A percentile compares a stretch with the other conserved stretches of the same genome.
phyloP scores from a whole-genome alignment of 805 yeast genomes.

The Nakazawaea populi region DNA sequence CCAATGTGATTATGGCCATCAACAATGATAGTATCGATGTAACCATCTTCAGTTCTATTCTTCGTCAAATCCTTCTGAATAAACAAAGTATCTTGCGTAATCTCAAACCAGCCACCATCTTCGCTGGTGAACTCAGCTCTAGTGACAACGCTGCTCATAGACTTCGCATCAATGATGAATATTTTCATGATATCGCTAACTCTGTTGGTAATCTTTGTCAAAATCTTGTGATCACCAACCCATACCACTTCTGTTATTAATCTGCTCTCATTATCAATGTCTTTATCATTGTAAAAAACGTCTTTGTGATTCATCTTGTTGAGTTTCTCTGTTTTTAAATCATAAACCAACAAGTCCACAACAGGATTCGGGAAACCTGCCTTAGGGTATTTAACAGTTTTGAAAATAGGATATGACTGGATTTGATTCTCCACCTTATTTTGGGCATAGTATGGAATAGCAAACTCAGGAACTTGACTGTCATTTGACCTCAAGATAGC shows the following conservation, averaged over 20 bases:
- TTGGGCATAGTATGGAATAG: conserved; percentile 71
- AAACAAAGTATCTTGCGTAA: conserved; percentile 54
- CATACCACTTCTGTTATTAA: conserved; percentile 66
- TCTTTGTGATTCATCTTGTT: conserved; percentile 19
- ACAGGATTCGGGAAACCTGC: conserved; percentile 75
- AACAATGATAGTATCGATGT: conserved; percentile 70
- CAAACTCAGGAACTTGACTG: conserved; percentile 62
- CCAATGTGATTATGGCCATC: conserved; percentile 73
- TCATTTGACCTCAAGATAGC: conserved; percentile 69
- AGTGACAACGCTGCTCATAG: conserved; percentile 29
- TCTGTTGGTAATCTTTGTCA: conserved; percentile 59
- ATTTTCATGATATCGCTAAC: conserved; percentile 61
- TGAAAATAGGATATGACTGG: conserved; percentile 54
- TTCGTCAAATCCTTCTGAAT: conserved; percentile 43
- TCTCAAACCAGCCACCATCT: conserved; percentile 73
- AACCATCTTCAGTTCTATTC: conserved; percentile 54
- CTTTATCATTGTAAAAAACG: conserved; percentile 35
- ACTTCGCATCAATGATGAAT: conserved; percentile 42
- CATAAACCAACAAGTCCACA: conserved; percentile 48
- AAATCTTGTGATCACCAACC: conserved; percentile 50
- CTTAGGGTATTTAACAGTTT: conserved; percentile 72
- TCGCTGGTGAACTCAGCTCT: conserved; percentile 40
- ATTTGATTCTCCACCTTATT: conserved; percentile 31
- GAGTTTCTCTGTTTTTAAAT: conserved; percentile 21
- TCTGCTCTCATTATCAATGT: conserved; percentile 33